Evolutionary conservation across 1,284 basidiomycete genomes (phyloP).

Genomic region (Schizophyllum amplum): DNA sequence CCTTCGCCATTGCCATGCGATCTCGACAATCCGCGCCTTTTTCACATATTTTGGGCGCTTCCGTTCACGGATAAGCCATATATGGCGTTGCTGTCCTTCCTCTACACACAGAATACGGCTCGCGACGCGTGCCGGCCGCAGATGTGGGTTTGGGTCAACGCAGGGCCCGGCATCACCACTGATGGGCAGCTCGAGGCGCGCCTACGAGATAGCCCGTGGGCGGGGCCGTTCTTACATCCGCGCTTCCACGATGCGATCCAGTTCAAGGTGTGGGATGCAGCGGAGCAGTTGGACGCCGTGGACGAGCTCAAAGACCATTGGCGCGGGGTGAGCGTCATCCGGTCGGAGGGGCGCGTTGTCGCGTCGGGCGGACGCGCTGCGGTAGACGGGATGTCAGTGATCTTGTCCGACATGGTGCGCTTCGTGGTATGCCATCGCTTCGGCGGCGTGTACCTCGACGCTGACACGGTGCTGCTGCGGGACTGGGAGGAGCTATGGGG

Average conservation of each 20-base stretch:
- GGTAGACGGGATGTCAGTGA: constrained; percentile 68
- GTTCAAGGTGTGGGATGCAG: constrained; percentile 80
- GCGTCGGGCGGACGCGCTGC: constrained; percentile 62
- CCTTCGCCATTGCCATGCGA: constrained; percentile 56
- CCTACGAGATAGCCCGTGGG: constrained; percentile 58
- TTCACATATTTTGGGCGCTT: constrained; percentile 82
- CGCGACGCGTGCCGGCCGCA: constrained; percentile 54
- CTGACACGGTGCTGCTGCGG: constrained; percentile 69
- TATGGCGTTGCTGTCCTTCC: constrained; percentile 68
- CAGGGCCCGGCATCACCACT: constrained; percentile 47
- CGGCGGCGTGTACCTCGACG: constrained; percentile 76
- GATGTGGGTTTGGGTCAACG: constrained; percentile 81
- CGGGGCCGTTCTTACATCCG: constrained; percentile 65
- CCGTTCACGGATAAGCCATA: constrained; percentile 80
- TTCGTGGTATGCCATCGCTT: constrained; percentile 74
- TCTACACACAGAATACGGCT: constrained; percentile 68
- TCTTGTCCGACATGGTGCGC: constrained; percentile 75
- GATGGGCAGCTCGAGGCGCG: constrained; percentile 37
- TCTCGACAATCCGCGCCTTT: constrained; percentile 59
- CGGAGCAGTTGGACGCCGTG: constrained; percentile 69
- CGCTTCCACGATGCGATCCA: constrained; percentile 68
- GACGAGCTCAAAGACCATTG: constrained; percentile 67
- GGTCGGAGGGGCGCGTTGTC: constrained; percentile 51
- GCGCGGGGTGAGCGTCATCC: constrained; percentile 45
- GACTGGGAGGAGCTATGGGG: constrained; percentile 85